phyloP scores from a whole-genome alignment of 2,329 filamentous ascomycete genomes.

The Pseudogymnoascus sp. region DNA sequence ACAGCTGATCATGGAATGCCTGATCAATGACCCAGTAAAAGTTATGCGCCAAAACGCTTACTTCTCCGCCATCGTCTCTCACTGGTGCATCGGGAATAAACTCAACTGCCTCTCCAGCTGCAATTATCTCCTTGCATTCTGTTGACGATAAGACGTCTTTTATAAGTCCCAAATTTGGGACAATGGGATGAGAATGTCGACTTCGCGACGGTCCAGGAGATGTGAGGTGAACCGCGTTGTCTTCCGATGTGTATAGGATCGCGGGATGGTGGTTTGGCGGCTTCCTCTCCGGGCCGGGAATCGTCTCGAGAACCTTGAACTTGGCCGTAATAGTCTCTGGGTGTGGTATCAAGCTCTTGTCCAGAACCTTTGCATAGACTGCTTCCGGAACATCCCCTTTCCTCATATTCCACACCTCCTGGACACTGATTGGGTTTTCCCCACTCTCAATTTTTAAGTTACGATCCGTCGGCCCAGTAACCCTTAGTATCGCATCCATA shows the following conservation, averaged over 20 bases:
- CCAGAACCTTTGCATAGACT: conserved; percentile 51
- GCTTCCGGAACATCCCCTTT: conserved; percentile 31
- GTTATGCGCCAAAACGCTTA: conserved; percentile 62
- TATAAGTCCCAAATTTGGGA: conserved; percentile 55
- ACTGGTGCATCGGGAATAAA: conserved; percentile 64
- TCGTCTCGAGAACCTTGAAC: conserved; percentile 56
- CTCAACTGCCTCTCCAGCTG: conserved; percentile 56
- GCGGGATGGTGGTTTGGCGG: conserved; percentile 62
- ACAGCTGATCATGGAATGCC: conserved; percentile 55
- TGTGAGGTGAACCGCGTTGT: conserved; percentile 48
- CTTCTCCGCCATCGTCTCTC: conserved; percentile 53
- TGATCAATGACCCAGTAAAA: conserved; percentile 66
- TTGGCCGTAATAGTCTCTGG: conserved; percentile 32
- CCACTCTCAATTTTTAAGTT: conserved; percentile 30
- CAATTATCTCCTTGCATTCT: conserved; percentile 61
- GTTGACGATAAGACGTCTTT: conserved; percentile 51
- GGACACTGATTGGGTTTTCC: conserved; percentile 45
- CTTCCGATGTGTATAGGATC: conserved; percentile 53
- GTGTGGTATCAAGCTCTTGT: conserved; percentile 41
- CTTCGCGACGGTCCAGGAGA: conserved; percentile 42
- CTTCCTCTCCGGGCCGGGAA: conserved; percentile 51
- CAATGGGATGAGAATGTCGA: conserved; percentile 50
- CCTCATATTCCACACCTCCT: conserved; percentile 55
- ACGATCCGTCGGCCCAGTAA: conserved; percentile 54
- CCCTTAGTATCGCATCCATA: conserved; percentile 56